Base-by-base conservation (phyloP, 768 basidiomycete genomes). In the Mycena crocata region DNA sequence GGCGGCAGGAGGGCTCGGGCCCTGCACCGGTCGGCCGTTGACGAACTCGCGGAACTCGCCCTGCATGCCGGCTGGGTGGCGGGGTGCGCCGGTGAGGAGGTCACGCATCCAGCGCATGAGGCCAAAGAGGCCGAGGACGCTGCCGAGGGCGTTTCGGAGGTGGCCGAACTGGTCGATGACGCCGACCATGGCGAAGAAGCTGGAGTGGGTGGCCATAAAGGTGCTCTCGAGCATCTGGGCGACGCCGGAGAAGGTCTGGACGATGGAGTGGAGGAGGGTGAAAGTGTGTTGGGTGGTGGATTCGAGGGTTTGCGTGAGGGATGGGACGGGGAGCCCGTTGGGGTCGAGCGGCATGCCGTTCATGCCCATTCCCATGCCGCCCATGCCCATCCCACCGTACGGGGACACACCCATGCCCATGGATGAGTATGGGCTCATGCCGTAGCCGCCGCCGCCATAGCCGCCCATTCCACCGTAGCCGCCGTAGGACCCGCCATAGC, bases 201-300 rank as follows among this genome's bases (percentile, higher is more conserved):
- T 93, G 0, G 93, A 95, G 78, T 97, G 95, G 0, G 95, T 97
- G 3, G 97, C 97, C 91, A 98, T 93, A 80, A 97, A 98, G 7
- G 97, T 99, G 35, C 89, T 91, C 78, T 99, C 97, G 75, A 99
- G 90, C 90, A 99, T 96, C 77, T 99, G 97, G 0, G 97, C 92
- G 67, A 99, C 90, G 26, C 96, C 96, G 0, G 90, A 86, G 80
- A 99, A 97, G 5, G 96, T 98, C 73, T 95, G 93, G 48, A 99
- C 97, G 75, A 99, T 92, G 14, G 93, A 94, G 72, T 98, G 96
- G 31, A 99, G 84, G 62, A 99, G 90, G 31, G 92, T 86, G 74
- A 99, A 99, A 3, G 97, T 98, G 62, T 93, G 91, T 58, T 93
- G 91, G 2, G 97, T 99, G 13, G 94, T 93, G 8, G 89, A 77